Evolutionary conservation across 257 asterid genomes (phyloP).

Genomic region (Schizonepeta tenuifolia): DNA sequence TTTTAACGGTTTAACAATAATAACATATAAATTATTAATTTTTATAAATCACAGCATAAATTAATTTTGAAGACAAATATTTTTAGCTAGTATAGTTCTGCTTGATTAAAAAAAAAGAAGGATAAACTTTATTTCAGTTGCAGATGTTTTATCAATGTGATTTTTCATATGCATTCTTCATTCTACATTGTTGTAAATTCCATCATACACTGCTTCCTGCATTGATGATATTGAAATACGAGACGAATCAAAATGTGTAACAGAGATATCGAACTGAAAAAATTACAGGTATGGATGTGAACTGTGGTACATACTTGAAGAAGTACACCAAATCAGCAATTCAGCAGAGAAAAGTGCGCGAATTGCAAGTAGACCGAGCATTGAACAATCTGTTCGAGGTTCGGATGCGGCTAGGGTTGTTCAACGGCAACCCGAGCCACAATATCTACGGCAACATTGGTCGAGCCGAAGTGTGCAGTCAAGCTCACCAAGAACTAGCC

Average conservation of each 20-base stretch:
- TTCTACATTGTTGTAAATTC: background rate
- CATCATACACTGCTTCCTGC: background rate
- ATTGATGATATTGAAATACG: background rate
- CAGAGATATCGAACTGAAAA: background rate
- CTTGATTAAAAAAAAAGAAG: too few species aligned
- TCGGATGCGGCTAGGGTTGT: constrained; percentile 82
- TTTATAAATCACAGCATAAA: too few species aligned
- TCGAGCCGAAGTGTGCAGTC: constrained; percentile 61
- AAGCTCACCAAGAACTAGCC: constrained; percentile 64
- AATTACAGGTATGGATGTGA: constrained; percentile 79
- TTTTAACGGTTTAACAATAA: too few species aligned
- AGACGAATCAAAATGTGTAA: background rate
- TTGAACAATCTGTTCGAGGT: constrained; percentile 74
- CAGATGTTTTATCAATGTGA: too few species aligned
- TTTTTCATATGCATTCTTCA: too few species aligned
- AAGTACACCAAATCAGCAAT: constrained; percentile 78
- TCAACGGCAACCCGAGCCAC: constrained; percentile 65
- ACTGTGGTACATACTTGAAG: constrained; percentile 69
- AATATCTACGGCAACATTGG: constrained; percentile 58
- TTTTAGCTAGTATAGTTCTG: too few species aligned
- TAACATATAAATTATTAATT: too few species aligned
- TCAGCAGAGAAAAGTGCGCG: constrained; percentile 50
- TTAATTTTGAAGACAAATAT: too few species aligned
- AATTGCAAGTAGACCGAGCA: constrained; percentile 65
- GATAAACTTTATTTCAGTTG: background rate